phyloP scores from a whole-genome alignment of 2,329 filamentous ascomycete genomes.

The Aspergillus sp. region DNA sequence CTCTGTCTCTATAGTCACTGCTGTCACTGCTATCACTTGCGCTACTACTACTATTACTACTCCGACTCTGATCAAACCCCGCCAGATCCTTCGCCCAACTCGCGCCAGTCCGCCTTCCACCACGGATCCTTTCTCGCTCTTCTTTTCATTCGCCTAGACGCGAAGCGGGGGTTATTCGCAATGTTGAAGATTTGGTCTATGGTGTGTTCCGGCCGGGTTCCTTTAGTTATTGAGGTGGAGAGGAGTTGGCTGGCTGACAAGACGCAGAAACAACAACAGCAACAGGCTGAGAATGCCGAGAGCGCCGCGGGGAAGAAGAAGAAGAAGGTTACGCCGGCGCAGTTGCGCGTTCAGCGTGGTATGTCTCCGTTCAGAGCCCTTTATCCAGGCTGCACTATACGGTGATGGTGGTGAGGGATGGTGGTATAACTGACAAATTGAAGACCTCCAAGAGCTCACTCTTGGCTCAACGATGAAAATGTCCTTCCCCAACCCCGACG shows the following conservation, averaged over 20 bases:
- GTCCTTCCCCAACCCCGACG: slow-evolving; percentile 50
- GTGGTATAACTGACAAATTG: no score
- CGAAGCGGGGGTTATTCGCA: slow-evolving; percentile 34
- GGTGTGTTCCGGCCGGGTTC: slow-evolving; percentile 46
- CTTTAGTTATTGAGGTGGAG: neutral
- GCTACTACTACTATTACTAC: no score
- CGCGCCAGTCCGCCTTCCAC: neutral
- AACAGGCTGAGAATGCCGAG: slow-evolving; percentile 90
- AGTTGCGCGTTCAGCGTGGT: slow-evolving; percentile 95
- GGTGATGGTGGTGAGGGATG: neutral
- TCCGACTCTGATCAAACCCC: neutral
- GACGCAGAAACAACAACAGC: slow-evolving; percentile 64
- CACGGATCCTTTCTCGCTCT: neutral
- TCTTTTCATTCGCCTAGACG: no score
- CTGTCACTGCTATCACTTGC: no score
- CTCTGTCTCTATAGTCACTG: no score
- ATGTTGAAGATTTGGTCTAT: slow-evolving; percentile 99
- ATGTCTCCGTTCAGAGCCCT: slow-evolving; percentile 10
- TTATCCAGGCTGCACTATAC: no score
- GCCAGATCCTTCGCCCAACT: neutral
- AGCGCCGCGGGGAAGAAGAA: slow-evolving; percentile 75
- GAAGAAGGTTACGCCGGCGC: slow-evolving; percentile 97
- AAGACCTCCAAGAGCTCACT: slow-evolving; percentile 42
- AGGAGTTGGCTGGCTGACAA: slow-evolving; percentile 14
- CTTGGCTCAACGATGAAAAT: slow-evolving; percentile 51